Conservation (phyloP, 257 asterid species). For the Przewalskia tangutica region DNA sequence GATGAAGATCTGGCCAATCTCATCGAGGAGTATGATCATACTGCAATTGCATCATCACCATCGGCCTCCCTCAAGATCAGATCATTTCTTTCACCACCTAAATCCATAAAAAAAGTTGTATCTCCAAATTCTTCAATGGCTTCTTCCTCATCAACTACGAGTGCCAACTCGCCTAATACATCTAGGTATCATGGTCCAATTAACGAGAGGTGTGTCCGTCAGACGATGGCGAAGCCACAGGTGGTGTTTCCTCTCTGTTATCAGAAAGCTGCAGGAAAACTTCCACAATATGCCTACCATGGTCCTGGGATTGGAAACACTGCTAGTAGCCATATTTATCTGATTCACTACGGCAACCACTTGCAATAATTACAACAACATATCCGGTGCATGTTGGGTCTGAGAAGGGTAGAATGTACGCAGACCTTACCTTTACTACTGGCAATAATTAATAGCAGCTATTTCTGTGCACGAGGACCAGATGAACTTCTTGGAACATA, state of each 20-base stretch:
- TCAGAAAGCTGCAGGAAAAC: conserved; percentile 26
- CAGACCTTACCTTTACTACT: no score
- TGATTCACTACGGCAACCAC: conserved; percentile 38
- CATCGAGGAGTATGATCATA: conserved; percentile 59
- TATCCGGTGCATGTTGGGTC: no score
- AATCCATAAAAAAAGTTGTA: conserved; percentile 23
- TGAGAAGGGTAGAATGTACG: no score
- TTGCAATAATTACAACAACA: conserved; percentile 27
- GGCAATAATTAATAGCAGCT: not conserved
- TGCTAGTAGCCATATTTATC: conserved; percentile 20
- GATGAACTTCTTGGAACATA: no score
- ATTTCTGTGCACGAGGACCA: no score
- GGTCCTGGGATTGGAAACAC: conserved; percentile 19
- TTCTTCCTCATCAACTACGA: conserved; percentile 22
- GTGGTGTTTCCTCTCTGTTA: conserved; percentile 22
- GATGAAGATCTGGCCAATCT: conserved; percentile 66
- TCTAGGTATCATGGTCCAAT: not conserved
- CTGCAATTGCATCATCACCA: conserved; percentile 6
- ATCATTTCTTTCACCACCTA: conserved; percentile 48
- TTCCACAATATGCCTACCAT: conserved; percentile 24
- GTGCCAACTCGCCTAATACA: conserved; percentile 9
- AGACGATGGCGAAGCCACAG: conserved; percentile 24
- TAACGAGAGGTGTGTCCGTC: conserved; percentile 19
- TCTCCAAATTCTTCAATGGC: conserved; percentile 41
- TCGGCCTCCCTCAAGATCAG: conserved; percentile 40